Evolutionary conservation across 805 yeast genomes (phyloP).

Genomic region (Debaryomyces castellii): DNA sequence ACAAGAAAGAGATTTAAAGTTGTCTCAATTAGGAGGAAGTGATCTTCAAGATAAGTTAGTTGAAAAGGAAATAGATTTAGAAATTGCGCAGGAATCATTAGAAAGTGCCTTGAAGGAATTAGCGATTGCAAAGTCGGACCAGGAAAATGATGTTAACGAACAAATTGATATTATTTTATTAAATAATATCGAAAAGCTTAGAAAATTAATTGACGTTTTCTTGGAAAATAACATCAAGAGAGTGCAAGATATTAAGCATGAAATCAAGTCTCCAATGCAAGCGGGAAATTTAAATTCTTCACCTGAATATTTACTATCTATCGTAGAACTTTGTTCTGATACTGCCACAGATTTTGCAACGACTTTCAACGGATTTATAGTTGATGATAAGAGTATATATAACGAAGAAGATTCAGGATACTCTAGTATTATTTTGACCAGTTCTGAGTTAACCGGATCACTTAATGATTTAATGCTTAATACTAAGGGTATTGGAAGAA

Average conservation of each 20-base stretch:
- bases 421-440: conserved; percentile 57
- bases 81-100: conserved; percentile 75
- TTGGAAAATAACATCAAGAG: conserved; percentile 66
- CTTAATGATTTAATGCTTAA: conserved; percentile 63
- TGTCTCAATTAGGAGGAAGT: conserved; percentile 20
- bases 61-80: conserved; percentile 77
- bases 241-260: conserved; percentile 69
- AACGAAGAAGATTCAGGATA: conserved; percentile 52
- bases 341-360: conserved; percentile 79
- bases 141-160: conserved; percentile 54
- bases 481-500: conserved; percentile 66
- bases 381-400: conserved; percentile 62
- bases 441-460: conserved; percentile 62
- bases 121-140: conserved; percentile 48
- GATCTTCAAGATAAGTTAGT: conserved; percentile 45
- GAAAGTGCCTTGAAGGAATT: conserved; percentile 67
- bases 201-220: conserved; percentile 64
- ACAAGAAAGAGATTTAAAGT: conserved; percentile 27
- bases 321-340: conserved; percentile 68
- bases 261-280: conserved; percentile 75
- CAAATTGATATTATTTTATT: conserved; percentile 55
- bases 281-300: conserved; percentile 79
- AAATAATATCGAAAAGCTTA: conserved; percentile 49
- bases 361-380: conserved; percentile 70
- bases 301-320: conserved; percentile 64